Percentiles rank a stretch among this genome's conserved stretches.
Conservation (phyloP, 1,284 basidiomycete species). For the Leccinum cinnamomeum region DNA sequence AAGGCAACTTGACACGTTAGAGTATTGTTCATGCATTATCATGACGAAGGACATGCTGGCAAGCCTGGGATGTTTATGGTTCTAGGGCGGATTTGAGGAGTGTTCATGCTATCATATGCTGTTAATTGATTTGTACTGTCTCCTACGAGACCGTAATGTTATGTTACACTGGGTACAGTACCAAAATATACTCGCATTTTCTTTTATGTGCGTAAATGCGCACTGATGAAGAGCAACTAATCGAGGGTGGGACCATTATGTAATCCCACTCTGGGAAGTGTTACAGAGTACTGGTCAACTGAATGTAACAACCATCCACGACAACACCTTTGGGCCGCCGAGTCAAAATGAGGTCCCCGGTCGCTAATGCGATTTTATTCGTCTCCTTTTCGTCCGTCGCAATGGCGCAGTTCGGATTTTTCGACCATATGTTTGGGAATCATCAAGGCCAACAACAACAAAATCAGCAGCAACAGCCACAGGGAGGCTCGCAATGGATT, state of each 20-base stretch:
- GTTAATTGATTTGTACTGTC: slow-evolving; percentile 36
- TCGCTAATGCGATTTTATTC: slow-evolving; percentile 15
- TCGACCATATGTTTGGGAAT: slow-evolving; percentile 39
- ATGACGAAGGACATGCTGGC: slow-evolving; percentile 2
- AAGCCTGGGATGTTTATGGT: slow-evolving; percentile 3
- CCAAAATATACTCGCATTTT: slow-evolving; percentile 6
- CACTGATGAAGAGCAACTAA: no score
- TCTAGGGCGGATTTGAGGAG: slow-evolving; percentile 20
- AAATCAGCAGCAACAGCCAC: slow-evolving; percentile 23
- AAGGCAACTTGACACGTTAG: slow-evolving; percentile 1
- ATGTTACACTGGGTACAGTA: slow-evolving; percentile 26
- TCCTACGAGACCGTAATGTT: slow-evolving; percentile 32
- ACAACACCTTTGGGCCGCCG: neutral
- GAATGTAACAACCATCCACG: slow-evolving; percentile 1
- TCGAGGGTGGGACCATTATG: slow-evolving; percentile 6
- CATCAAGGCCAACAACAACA: slow-evolving; percentile 34
- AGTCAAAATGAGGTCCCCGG: slow-evolving; percentile 20
- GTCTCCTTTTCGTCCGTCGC: slow-evolving; percentile 26
- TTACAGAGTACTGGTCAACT: neutral
- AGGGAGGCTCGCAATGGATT: slow-evolving; percentile 34
- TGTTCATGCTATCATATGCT: slow-evolving; percentile 33
- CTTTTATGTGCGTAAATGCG: neutral
- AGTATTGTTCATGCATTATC: slow-evolving; percentile 8
- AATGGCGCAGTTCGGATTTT: slow-evolving; percentile 38
- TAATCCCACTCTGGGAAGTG: neutral